These are phyloP conservation scores for Nigrograna mackinnonii DNA, from an alignment of 2,329 filamentous ascomycete genomes.

Conservation along the genomic window DNA sequence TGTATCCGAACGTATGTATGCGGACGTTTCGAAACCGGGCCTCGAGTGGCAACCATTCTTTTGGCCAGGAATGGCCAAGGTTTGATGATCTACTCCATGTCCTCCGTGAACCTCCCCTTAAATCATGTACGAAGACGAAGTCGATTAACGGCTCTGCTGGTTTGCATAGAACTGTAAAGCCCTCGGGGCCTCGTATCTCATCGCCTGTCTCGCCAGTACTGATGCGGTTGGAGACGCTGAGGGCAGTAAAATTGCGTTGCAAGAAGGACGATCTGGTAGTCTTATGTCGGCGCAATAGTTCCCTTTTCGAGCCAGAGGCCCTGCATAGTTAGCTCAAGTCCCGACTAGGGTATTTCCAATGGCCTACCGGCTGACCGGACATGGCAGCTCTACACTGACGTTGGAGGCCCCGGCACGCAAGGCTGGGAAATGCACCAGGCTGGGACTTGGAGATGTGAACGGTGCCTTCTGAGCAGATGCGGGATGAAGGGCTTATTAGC, in stretches of 20 bases:
- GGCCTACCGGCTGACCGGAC: no score
- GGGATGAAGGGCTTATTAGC: no score
- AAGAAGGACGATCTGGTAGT: not conserved
- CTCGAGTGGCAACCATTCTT: constrained; percentile 8
- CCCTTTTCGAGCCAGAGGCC: not conserved
- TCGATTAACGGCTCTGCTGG: constrained; percentile 2
- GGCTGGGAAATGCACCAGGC: no score
- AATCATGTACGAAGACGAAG: constrained; percentile 12
- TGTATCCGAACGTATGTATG: constrained; percentile 12
- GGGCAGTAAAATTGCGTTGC: not conserved
- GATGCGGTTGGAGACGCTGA: no score
- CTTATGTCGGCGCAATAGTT: not conserved
- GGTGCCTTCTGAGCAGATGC: no score
- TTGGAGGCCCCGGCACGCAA: no score
- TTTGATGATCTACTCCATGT: constrained; percentile 6
- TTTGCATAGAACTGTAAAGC: not conserved
- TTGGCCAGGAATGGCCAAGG: constrained; percentile 7
- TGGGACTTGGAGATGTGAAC: no score
- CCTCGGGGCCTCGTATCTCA: no score
- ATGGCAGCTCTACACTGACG: no score
- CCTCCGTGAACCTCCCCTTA: constrained; percentile 7
- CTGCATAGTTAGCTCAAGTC: no score
- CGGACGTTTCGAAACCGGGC: constrained; percentile 1
- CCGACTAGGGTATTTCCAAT: no score
- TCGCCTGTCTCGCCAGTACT: no score